phyloP scores from a whole-genome alignment of 768 basidiomycete genomes.

The Hysterangium stoloniferum region DNA sequence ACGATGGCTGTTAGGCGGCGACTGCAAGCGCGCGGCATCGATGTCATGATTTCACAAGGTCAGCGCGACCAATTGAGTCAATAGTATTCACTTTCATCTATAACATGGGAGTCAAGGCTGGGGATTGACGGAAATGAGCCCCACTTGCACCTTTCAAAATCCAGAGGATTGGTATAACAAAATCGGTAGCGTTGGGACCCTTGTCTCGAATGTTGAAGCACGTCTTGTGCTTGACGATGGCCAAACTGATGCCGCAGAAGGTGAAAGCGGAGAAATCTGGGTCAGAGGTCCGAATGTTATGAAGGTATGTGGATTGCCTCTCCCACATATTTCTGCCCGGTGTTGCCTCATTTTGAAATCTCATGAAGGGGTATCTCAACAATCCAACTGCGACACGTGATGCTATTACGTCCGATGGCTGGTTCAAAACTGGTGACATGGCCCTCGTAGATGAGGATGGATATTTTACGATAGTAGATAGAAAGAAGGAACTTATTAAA shows the following conservation, averaged over 20 bases:
- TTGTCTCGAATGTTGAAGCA: constrained; percentile 71
- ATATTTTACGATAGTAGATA: constrained; percentile 65
- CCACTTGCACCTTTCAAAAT: constrained; percentile 54
- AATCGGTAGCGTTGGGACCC: constrained; percentile 56
- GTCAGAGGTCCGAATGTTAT: constrained; percentile 57
- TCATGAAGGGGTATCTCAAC: constrained; percentile 62
- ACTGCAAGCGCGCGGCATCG: constrained; percentile 32
- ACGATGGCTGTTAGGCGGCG: constrained; percentile 38
- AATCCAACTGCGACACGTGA: constrained; percentile 62
- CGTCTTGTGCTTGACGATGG: constrained; percentile 60
- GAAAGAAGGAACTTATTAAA: constrained; percentile 51
- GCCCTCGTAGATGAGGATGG: constrained; percentile 59
- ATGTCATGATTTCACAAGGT: constrained; percentile 38
- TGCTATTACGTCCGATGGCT: constrained; percentile 61
- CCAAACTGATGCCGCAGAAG: constrained; percentile 19
- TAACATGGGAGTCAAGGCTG: background rate
- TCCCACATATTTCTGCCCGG: background rate
- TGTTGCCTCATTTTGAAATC: background rate
- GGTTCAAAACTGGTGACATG: constrained; percentile 91
- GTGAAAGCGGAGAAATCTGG: constrained; percentile 76
- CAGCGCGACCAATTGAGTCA: background rate
- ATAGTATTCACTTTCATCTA: background rate
- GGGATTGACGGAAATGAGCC: constrained; percentile 58
- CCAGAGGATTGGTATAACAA: constrained; percentile 35
- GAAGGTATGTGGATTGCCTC: background rate